Base-by-base conservation (phyloP, 495 filamentous ascomycete species). In the Pseudevernia furfuracea region DNA sequence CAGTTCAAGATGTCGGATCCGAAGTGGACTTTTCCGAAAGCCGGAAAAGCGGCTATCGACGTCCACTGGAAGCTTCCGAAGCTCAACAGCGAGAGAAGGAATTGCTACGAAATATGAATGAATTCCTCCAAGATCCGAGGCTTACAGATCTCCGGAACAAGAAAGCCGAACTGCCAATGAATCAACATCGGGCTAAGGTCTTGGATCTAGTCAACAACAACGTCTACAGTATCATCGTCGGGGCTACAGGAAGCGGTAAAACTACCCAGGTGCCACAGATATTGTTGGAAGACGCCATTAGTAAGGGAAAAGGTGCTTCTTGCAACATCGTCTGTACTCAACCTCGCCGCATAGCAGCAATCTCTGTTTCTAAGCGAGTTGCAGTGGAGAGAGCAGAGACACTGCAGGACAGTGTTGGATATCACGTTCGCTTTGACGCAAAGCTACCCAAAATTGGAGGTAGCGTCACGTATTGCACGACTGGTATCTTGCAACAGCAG, bases 221-320 rank as follows among this genome's bases (percentile, higher is more conserved):
- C 62, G 69, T 74, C 0, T 82, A 79, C 67, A 79, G 77, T 62
- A 80, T 86, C 48, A 76, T 86, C 57, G 76, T 80, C 57, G 83
- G 81, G 41, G 80, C 81, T 30, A 85, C 84, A 53, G 84, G 84
- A 25, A 79, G 78, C 58, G 84, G 84, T 52, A 86, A 86, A 68
- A 85, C 83, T 1, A 86, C 84, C 4, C 84, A 86, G 71, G 75
- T 85, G 15, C 84, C 84, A 28, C 84, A 86, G 65, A 82, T 85
- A 17, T 63, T 86, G 38, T 67, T 86, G 7, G 83, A 86, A 58
- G 70, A 84, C 56, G 77, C 79, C 15, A 83, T 80, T 62, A 65
- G 67, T 23, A 60, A 63, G 15, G 78, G 75, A 8, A 58, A 59
- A n/a, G 80, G 80, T 30, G 73, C 71, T 34, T 52, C 63, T 36